A percentile compares a stretch with the other conserved stretches of the same genome.
These are phyloP conservation scores for Exophiala lecanii-corni DNA, from an alignment of 2,329 filamentous ascomycete species.

Conservation along the genomic window DNA sequence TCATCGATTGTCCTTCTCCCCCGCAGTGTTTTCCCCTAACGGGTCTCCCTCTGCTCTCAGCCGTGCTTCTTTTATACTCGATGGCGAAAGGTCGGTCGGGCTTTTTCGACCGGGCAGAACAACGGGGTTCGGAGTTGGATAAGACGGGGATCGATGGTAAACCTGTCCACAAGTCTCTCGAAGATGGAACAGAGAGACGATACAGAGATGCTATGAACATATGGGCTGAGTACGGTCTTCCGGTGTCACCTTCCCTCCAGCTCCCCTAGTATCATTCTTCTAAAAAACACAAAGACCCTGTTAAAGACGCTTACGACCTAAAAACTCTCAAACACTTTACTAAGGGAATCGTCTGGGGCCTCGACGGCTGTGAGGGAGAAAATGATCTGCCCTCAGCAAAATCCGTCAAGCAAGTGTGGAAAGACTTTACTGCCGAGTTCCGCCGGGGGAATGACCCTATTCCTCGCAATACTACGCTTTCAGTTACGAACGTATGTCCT, in stretches of 20 bases:
- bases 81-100: conserved; percentile 5
- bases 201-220: conserved; percentile 3
- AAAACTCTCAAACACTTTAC: conserved; percentile 6
- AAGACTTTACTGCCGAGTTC: conserved; percentile 7
- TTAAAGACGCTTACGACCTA: conserved; percentile 4
- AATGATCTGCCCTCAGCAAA: conserved; percentile 5
- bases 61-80: conserved; percentile 1
- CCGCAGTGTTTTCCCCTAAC: conserved; percentile 4
- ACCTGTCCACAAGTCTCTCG: conserved; percentile 4
- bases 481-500: conserved; percentile 5
- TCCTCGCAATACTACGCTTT: conserved; percentile 7
- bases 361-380: conserved; percentile 4
- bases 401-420: conserved; percentile 4
- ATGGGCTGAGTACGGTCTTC: conserved; percentile 1
- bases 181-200: conserved; percentile 3
- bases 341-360: conserved; percentile 2
- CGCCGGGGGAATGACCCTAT: conserved; percentile 6
- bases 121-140: conserved; percentile 3
- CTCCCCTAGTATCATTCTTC: conserved; percentile 3
- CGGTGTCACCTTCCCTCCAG: conserved; percentile 4
- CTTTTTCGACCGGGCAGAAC: conserved; percentile 6
- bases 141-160: conserved; percentile 4
- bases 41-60: conserved; percentile 6
- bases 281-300: conserved; percentile 2
- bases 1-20: conserved; percentile 9